These are phyloP conservation scores for Cystobasidium ongulense DNA, from an alignment of 768 basidiomycete species.

Conservation along the genomic window DNA sequence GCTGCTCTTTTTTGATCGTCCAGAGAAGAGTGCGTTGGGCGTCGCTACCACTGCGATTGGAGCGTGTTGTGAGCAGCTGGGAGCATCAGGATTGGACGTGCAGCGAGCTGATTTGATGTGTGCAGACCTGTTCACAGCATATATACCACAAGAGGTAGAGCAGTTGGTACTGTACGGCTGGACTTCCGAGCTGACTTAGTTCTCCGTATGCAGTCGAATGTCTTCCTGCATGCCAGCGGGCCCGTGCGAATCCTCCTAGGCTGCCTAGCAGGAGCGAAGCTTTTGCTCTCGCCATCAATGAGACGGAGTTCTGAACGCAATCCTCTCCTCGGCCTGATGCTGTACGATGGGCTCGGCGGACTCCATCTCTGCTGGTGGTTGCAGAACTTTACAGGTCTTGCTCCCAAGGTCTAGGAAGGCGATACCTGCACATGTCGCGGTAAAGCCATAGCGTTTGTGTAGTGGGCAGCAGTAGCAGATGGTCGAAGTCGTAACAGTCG, in stretches of 20 bases:
- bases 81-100: background rate
- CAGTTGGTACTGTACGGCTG: background rate
- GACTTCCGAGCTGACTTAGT: background rate
- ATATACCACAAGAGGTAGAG: background rate
- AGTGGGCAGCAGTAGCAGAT: no score
- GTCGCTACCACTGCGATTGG: background rate
- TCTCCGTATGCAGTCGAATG: background rate
- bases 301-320: background rate
- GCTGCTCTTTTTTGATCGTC: background rate
- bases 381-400: background rate
- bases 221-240: background rate
- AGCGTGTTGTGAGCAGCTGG: background rate
- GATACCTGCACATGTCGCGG: no score
- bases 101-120: background rate
- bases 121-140: background rate
- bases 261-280: background rate
- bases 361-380: slow-evolving; percentile 6
- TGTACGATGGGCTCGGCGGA: background rate
- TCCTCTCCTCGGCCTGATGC: background rate
- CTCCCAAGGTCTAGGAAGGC: background rate
- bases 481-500: no score
- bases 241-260: background rate
- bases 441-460: no score
- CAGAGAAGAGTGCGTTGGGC: background rate
- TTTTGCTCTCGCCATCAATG: background rate